phyloP scores from a whole-genome alignment of 441 rosid genomes.

The Adansonia madagascariensis region DNA sequence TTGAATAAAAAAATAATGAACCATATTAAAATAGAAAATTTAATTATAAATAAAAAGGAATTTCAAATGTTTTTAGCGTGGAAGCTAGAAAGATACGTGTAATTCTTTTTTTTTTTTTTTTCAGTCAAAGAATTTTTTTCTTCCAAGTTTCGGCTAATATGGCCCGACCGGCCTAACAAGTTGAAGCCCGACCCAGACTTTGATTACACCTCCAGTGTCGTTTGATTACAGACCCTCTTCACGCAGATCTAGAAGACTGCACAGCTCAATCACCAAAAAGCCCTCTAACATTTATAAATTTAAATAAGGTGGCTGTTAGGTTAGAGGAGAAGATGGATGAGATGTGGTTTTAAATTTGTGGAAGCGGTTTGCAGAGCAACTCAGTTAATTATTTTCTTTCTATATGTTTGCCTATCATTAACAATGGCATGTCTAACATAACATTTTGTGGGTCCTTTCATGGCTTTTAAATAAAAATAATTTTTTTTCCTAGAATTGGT shows the following conservation, averaged over 20 bases:
- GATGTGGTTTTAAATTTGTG: not conserved
- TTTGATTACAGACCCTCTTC: too few species aligned
- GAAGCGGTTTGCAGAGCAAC: not conserved
- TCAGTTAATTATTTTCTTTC: not conserved
- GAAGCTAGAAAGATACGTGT: not conserved
- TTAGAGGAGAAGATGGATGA: not conserved
- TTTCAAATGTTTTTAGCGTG: not conserved
- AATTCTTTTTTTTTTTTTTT: not conserved
- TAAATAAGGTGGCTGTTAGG: constrained; percentile 53
- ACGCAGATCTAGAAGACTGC: too few species aligned
- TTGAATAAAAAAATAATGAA: too few species aligned
- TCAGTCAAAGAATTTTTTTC: not conserved
- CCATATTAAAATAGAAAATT: too few species aligned
- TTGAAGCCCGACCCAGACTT: not conserved
- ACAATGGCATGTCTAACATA: not conserved
- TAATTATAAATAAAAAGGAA: not conserved
- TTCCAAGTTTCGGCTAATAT: not conserved
- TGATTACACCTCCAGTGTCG: too few species aligned
- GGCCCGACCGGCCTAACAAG: not conserved
- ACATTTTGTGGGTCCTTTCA: not conserved
- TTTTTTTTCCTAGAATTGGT: too few species aligned
- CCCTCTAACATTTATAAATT: too few species aligned
- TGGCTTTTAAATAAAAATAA: too few species aligned
- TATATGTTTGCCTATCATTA: not conserved
- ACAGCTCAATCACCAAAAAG: too few species aligned